These are phyloP conservation scores for Wickerhamomyces chambardii DNA, from an alignment of 805 yeast species.

Conservation along the genomic window DNA sequence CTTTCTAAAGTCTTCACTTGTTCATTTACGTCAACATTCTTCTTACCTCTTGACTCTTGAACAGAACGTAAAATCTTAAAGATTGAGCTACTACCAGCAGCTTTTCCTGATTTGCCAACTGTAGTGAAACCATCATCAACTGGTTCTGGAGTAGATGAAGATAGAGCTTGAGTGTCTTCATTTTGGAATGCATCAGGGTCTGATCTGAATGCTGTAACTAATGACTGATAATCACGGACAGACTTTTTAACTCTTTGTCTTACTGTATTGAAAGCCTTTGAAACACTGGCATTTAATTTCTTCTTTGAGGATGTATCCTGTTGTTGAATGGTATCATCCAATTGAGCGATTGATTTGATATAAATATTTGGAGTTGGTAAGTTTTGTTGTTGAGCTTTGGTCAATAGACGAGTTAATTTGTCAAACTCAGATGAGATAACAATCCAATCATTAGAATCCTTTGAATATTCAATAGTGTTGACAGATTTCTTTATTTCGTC, in stretches of 20 bases:
- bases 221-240: conserved; percentile 55
- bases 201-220: conserved; percentile 50
- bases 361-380: conserved; percentile 63
- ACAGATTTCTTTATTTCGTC: conserved; percentile 73
- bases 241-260: conserved; percentile 85
- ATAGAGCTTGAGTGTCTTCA: conserved; percentile 28
- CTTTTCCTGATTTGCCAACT: conserved; percentile 22
- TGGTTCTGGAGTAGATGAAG: conserved; percentile 18
- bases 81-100: conserved; percentile 24
- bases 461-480: conserved; percentile 60
- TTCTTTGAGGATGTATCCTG: conserved; percentile 42
- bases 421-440: conserved; percentile 71
- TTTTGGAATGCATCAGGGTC: conserved; percentile 70
- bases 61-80: conserved; percentile 68
- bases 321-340: conserved; percentile 60
- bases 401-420: conserved; percentile 54
- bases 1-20: conserved; percentile 68
- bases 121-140: conserved; percentile 21
- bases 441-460: conserved; percentile 72
- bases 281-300: conserved; percentile 73
- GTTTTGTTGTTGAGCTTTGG: conserved; percentile 71
- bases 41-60: conserved; percentile 90
- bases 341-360: conserved; percentile 57
- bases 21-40: conserved; percentile 76
- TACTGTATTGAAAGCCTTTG: conserved; percentile 79